phyloP scores from a whole-genome alignment of 345 rosid genomes.

The Gossypium mustelinum region DNA sequence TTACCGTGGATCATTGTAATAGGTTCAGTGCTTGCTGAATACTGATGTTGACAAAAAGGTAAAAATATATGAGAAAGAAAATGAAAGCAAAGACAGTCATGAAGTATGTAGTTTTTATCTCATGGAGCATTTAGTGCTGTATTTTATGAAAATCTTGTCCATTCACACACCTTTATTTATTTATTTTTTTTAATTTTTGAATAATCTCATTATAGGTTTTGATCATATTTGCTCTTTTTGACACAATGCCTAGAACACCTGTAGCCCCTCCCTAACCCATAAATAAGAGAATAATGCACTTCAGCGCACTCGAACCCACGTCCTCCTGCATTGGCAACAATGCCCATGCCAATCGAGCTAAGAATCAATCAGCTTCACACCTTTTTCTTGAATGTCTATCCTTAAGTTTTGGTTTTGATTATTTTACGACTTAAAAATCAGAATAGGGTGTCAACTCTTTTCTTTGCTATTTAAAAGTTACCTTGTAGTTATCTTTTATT shows the following conservation, averaged over 20 bases:
- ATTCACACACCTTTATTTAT: background rate
- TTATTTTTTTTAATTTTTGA: no score
- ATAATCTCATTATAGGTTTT: no score
- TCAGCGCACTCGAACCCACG: no score
- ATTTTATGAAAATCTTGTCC: background rate
- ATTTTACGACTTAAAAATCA: background rate
- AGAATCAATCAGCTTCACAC: background rate
- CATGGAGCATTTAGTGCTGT: background rate
- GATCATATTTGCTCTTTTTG: no score
- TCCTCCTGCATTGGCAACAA: no score
- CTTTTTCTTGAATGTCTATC: background rate
- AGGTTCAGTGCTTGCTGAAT: no score
- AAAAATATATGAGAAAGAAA: background rate
- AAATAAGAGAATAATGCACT: no score
- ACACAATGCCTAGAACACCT: no score
- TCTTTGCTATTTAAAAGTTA: background rate
- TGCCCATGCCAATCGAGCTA: no score
- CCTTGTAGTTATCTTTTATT: background rate
- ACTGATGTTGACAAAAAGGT: background rate
- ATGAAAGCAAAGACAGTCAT: background rate
- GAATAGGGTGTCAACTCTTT: background rate
- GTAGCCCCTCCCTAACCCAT: no score
- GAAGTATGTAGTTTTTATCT: background rate
- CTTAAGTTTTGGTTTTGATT: background rate
- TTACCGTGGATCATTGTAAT: no score